Percentiles rank a stretch among this genome's conserved stretches.
Evolutionary conservation across 148 eudicot genomes (phyloP).

Genomic region (Rhododendron molle): DNA sequence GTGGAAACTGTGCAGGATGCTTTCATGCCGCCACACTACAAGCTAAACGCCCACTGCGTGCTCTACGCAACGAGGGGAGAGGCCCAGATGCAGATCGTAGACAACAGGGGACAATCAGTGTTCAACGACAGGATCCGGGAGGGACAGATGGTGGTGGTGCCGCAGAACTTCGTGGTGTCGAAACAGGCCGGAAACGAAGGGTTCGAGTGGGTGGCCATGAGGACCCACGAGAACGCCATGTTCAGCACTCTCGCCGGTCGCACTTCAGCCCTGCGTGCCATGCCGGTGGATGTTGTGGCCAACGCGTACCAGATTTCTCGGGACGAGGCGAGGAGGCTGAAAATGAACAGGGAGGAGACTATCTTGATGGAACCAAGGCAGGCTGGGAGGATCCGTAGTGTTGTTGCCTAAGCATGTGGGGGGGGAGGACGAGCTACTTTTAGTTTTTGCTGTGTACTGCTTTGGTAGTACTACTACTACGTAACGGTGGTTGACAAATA

Average conservation of each 20-base stretch:
- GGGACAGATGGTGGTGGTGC: constrained; percentile 66
- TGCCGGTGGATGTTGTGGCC: constrained; percentile 53
- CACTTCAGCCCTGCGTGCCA: constrained; percentile 54
- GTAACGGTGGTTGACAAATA: not conserved
- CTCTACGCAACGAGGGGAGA: not conserved
- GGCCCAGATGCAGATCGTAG: constrained; percentile 42
- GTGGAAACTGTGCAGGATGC: not conserved
- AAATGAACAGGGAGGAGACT: constrained; percentile 45
- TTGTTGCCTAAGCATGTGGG: constrained; percentile 20
- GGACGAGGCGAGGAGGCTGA: constrained; percentile 48
- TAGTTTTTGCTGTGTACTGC: not conserved
- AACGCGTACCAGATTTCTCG: constrained; percentile 46
- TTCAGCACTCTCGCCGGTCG: constrained; percentile 54
- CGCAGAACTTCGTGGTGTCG: constrained; percentile 58
- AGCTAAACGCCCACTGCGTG: not conserved
- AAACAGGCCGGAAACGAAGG: constrained; percentile 61
- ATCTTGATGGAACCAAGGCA: constrained; percentile 28
- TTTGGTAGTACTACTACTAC: not conserved
- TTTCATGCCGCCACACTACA: not conserved
- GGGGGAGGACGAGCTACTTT: not conserved
- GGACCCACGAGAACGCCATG: constrained; percentile 62
- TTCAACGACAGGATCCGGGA: constrained; percentile 47
- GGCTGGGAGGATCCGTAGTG: constrained; percentile 22
- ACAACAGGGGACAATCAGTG: constrained; percentile 46
- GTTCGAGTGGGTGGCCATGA: constrained; percentile 63